phyloP scores from a whole-genome alignment of 768 basidiomycete genomes.

The Lactarius sanguifluus region DNA sequence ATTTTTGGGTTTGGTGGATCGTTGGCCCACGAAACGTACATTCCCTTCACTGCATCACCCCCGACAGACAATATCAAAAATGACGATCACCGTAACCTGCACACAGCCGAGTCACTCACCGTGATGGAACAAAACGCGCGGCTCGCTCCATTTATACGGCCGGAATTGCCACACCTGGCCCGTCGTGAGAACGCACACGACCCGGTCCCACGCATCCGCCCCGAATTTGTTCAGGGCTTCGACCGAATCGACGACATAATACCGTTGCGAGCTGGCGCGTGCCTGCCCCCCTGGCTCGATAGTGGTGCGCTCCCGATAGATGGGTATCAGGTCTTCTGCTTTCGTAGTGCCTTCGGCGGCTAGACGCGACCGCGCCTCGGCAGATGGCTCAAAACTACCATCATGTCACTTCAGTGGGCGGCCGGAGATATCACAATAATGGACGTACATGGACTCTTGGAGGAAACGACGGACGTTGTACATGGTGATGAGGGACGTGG shows the following conservation, averaged over 20 bases:
- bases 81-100: not conserved
- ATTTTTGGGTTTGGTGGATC: conserved; percentile 87
- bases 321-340: conserved; percentile 82
- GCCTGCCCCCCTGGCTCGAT: conserved; percentile 67
- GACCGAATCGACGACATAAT: conserved; percentile 88
- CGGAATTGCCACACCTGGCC: conserved; percentile 98
- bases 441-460: conserved; percentile 72
- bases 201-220: conserved; percentile 93
- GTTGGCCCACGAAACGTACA: conserved; percentile 93
- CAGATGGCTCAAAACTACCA: conserved; percentile 62
- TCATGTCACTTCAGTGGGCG: not conserved
- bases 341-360: conserved; percentile 68
- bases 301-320: conserved; percentile 78
- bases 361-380: conserved; percentile 68
- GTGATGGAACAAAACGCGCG: conserved; percentile 88
- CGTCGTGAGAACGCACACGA: conserved; percentile 97
- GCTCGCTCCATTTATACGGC: conserved; percentile 96
- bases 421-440: not conserved
- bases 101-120: conserved; percentile 48
- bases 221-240: conserved; percentile 93
- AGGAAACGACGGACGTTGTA: conserved; percentile 94
- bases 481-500: conserved; percentile 95
- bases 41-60: conserved; percentile 75
- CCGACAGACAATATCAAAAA: not conserved
- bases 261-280: conserved; percentile 49